phyloP scores from a whole-genome alignment of 148 eudicot species.

The Pouteria glomerata region DNA sequence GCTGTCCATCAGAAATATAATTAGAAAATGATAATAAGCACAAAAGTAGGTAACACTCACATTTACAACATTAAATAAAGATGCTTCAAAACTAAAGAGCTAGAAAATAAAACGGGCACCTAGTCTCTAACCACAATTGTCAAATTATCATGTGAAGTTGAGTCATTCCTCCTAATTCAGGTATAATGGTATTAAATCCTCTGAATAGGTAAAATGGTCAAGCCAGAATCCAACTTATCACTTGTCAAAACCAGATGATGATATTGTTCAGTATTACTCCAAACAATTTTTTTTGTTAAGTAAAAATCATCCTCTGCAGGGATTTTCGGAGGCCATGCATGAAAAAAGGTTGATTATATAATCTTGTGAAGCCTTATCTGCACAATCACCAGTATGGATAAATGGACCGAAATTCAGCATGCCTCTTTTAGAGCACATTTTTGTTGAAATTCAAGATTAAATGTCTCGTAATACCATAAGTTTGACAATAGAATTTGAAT shows the following conservation, averaged over 20 bases:
- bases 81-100: not conserved
- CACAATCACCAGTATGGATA: not conserved
- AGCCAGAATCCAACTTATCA: not conserved
- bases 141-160: not conserved
- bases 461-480: not conserved
- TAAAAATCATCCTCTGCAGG: not conserved
- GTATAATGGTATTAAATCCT: not conserved
- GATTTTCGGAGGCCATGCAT: not conserved
- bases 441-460: not conserved
- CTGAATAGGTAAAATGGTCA: not conserved
- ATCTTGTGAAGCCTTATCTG: not conserved
- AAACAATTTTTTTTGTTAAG: not conserved
- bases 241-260: not conserved
- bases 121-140: not conserved
- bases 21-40: not conserved
- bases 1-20: constrained; percentile 25
- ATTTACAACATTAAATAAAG: not conserved
- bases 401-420: not conserved
- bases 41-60: not conserved
- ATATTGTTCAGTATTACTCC: not conserved
- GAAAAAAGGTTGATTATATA: not conserved
- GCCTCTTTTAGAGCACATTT: not conserved
- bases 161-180: not conserved
- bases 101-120: not conserved
- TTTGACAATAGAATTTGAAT: not conserved